A percentile compares a stretch with the other conserved stretches of the same genome.
Conservation (phyloP, 2,329 filamentous ascomycete species). For the Ilyonectria robusta region DNA sequence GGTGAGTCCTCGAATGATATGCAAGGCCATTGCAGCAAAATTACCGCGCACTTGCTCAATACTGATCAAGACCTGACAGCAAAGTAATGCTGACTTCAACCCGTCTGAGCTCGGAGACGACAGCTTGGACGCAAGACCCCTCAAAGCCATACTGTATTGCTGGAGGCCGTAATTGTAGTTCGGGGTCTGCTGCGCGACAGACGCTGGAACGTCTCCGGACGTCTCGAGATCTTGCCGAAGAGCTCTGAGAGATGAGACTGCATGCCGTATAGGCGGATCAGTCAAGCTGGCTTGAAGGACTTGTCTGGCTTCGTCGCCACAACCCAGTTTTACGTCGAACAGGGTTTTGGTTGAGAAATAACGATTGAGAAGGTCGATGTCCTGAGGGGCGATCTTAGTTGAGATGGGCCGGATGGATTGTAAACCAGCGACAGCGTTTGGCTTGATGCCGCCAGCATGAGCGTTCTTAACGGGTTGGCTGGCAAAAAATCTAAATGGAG, state of each 20-base stretch:
- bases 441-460: conserved; percentile 18
- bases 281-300: conserved; percentile 56
- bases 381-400: conserved; percentile 39
- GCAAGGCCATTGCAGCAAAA: conserved; percentile 58
- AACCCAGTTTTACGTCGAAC: conserved; percentile 55
- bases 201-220: conserved; percentile 44
- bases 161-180: conserved; percentile 56
- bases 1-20: conserved; percentile 59
- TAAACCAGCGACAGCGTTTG: conserved; percentile 33
- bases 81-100: conserved; percentile 58
- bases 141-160: conserved; percentile 59
- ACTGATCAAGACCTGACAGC: conserved; percentile 63
- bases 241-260: conserved; percentile 56
- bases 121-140: conserved; percentile 56
- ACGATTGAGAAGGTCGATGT: conserved; percentile 54
- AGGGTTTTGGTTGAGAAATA: conserved; percentile 60
- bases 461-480: conserved; percentile 33
- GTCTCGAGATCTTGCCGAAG: conserved; percentile 58
- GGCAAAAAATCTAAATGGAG: conserved; percentile 51
- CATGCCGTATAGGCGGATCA: conserved; percentile 55
- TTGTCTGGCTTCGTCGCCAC: conserved; percentile 56
- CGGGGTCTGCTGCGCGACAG: conserved; percentile 46
- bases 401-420: conserved; percentile 38
- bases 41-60: conserved; percentile 61
- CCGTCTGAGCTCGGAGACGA: conserved; percentile 48